Base-by-base conservation (phyloP, 129 eudicot genomes). In the Smallanthus sonchifolius region DNA sequence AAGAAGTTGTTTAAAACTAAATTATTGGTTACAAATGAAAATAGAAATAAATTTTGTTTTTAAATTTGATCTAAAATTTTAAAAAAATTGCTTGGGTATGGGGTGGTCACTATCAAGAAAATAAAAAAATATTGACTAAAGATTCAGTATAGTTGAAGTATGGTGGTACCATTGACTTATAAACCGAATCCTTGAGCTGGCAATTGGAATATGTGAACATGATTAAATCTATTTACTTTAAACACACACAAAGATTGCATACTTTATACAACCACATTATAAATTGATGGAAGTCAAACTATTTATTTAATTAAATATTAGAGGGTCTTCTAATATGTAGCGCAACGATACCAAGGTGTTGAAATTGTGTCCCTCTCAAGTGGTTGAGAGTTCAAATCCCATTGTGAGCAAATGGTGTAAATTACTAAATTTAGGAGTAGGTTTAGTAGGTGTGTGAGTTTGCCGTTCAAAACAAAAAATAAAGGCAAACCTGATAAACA, bases 141-240 rank as follows among this genome's bases (percentile, higher is more conserved):
- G 51, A 55, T 13, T 68, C 37, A 35, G 54, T 36, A 36, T 38
- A 47, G 17, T 59, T 38, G 34, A 4, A 76, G 44, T 52, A 28
- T 15, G n/a, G 79, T 24, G 30, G 30, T 24, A 45, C 9, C 15
- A n/a, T 35, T 77, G 75, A 77, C 68, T 67, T 67, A 39, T 67
- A 35, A 56, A 43, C 17, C 60, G 32, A 57, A 77, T 59, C 15
- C 28, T 0, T 64, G 36, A 48, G 82, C 35, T 79, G 78, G 67
- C 73, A 63, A 39, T 40, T 71, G 30, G 67, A 63, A 72, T 72
- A 54, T 55, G 54, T 72, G 78, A 79, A 72, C 78, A 36, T 79
- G 78, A 70, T 48, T 69, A 48, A 24, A 35, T 62, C 66, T 9
- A 71, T 35, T 39, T 5, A 10, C 44, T 11, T 59, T 24, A 67